These are phyloP conservation scores for Circinella minor DNA, from an alignment of 371 early-diverging fungal species.

Conservation along the genomic window DNA sequence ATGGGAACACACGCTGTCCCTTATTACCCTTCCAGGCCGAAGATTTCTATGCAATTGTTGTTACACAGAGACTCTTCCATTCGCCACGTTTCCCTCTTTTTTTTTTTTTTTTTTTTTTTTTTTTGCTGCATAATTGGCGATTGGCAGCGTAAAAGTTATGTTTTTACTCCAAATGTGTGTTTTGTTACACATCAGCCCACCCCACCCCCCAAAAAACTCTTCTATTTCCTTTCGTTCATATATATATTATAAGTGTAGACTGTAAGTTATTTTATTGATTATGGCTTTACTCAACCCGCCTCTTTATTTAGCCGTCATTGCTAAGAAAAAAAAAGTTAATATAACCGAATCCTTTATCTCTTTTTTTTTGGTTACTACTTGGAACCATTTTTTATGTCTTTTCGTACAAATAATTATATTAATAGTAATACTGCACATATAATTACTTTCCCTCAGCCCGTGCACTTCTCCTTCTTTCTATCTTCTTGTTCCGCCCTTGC, in stretches of 20 bases:
- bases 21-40: conserved; percentile 9
- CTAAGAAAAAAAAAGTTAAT: not conserved
- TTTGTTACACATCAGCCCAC: not conserved
- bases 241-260: not conserved
- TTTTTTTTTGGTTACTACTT: not conserved
- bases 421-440: not conserved
- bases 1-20: not conserved
- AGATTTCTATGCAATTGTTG: not conserved
- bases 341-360: not conserved
- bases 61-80: conserved; percentile 2
- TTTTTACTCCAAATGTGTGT: not conserved
- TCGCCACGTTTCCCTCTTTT: conserved; percentile 12
- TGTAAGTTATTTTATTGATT: no score
- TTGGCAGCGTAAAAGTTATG: not conserved
- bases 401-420: not conserved
- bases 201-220: not conserved
- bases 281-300: not conserved
- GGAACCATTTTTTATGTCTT: not conserved
- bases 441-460: not conserved
- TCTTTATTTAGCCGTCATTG: not conserved
- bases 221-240: no score
- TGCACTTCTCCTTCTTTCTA: not conserved
- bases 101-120: not conserved
- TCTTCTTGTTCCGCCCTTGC: conserved; percentile 10
- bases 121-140: conserved; percentile 3